phyloP scores from a whole-genome alignment of 225 moss, liverwort and hornwort genomes.

The Marchantia paleacea region DNA sequence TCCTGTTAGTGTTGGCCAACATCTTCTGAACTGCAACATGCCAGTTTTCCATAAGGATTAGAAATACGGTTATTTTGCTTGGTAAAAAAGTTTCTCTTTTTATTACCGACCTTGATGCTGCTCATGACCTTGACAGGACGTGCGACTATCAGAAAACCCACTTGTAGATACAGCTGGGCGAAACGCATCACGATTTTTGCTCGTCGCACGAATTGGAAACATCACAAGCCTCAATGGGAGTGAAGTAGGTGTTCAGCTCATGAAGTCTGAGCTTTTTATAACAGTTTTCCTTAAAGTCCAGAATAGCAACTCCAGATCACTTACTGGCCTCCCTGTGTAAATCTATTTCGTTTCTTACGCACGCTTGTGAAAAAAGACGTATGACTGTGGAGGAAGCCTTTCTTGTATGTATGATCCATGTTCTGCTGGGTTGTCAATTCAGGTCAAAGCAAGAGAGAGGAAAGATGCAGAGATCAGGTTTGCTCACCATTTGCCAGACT shows the following conservation, averaged over 20 bases:
- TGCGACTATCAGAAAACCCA: slow-evolving; percentile 83
- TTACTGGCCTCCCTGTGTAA: background rate
- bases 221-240: slow-evolving; percentile 88
- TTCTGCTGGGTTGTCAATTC: slow-evolving; percentile 19
- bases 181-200: slow-evolving; percentile 65
- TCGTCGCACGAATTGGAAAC: slow-evolving; percentile 80
- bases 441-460: slow-evolving; percentile 92
- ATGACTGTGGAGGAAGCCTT: background rate
- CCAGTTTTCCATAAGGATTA: no score
- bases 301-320: background rate
- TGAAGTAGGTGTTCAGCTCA: slow-evolving; percentile 47
- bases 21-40: background rate
- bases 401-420: background rate
- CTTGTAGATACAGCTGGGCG: slow-evolving; percentile 54
- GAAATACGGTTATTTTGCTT: no score
- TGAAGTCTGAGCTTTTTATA: background rate
- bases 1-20: background rate
- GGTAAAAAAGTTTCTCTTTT: background rate
- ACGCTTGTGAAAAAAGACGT: background rate
- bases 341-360: background rate
- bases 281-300: background rate
- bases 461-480: slow-evolving; percentile 97
- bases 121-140: slow-evolving; percentile 50
- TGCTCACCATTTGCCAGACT: background rate
- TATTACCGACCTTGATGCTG: background rate